phyloP scores from a whole-genome alignment of 176 grass and related monocot genomes.

The Triticum monococcum region DNA sequence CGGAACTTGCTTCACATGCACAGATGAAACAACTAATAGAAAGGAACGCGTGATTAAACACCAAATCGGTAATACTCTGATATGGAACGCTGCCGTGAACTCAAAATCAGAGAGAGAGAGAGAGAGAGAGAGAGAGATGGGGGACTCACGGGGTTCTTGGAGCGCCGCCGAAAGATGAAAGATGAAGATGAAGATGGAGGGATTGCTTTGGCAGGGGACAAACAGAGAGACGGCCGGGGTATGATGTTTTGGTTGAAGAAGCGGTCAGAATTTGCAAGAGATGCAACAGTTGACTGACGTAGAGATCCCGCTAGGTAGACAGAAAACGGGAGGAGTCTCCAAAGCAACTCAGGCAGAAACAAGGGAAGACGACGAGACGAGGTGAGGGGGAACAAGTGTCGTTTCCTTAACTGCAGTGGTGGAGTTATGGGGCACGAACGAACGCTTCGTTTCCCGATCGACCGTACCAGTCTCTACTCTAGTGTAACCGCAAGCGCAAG shows the following conservation, averaged over 20 bases:
- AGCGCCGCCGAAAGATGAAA: background rate
- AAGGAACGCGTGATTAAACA: too few relatives aligned
- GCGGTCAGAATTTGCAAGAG: constrained; percentile 22
- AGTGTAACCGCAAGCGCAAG: background rate
- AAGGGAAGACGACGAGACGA: background rate
- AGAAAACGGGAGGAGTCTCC: constrained; percentile 13
- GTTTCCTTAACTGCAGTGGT: background rate
- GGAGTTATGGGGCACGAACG: constrained; percentile 30
- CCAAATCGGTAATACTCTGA: too few relatives aligned
- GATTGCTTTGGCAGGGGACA: constrained; percentile 11
- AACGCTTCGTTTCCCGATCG: background rate
- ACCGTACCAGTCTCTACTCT: background rate
- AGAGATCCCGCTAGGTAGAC: constrained; percentile 16
- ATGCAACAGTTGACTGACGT: constrained; percentile 22
- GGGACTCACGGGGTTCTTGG: constrained; percentile 24
- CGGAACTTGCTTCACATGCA: too few relatives aligned
- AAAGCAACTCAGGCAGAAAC: background rate
- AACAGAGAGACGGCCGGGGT: background rate
- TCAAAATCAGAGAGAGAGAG: background rate
- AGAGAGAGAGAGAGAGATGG: background rate
- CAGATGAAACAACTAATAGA: too few relatives aligned
- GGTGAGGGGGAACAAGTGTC: background rate
- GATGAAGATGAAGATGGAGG: background rate
- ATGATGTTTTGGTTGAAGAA: constrained; percentile 35
- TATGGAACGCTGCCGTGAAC: background rate